phyloP scores from a whole-genome alignment of 1,284 basidiomycete species.

The Apiotrichum porosum region DNA sequence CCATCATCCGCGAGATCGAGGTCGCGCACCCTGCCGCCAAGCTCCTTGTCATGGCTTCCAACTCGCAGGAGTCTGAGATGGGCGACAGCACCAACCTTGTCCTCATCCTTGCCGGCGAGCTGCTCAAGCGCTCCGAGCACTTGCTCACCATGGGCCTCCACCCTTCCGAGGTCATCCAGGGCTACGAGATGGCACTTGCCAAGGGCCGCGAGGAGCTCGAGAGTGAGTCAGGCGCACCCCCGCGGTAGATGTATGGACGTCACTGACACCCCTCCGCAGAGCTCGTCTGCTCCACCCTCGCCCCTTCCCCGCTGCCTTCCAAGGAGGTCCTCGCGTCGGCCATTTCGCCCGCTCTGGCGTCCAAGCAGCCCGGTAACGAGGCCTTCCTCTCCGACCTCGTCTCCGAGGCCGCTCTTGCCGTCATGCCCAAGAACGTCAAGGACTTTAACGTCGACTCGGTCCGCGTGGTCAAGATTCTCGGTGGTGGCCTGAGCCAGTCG shows the following conservation, averaged over 20 bases:
- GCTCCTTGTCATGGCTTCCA: constrained; percentile 92
- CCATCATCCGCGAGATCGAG: constrained; percentile 96
- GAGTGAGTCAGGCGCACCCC: too few relatives aligned
- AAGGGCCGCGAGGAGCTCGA: constrained; percentile 86
- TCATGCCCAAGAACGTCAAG: constrained; percentile 83
- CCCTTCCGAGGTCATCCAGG: constrained; percentile 88
- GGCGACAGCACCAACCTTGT: constrained; percentile 96
- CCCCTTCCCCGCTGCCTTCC: constrained; percentile 66
- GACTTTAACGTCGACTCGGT: constrained; percentile 98
- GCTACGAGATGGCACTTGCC: constrained; percentile 87
- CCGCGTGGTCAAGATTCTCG: constrained; percentile 98
- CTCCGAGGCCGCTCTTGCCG: constrained; percentile 82
- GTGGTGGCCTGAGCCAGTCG: constrained; percentile 75
- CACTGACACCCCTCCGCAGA: constrained; percentile 36
- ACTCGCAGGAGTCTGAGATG: constrained; percentile 97
- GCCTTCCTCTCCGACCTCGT: constrained; percentile 77
- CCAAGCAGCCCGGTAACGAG: constrained; percentile 95
- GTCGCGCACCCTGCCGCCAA: constrained; percentile 98
- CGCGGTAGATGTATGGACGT: too few relatives aligned
- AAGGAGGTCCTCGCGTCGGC: constrained; percentile 70
- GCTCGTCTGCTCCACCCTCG: constrained; percentile 29
- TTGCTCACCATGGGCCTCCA: constrained; percentile 94
- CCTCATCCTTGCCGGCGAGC: constrained; percentile 90
- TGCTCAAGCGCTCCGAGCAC: constrained; percentile 89
- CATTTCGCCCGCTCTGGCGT: constrained; percentile 85